Conservation (phyloP, 345 rosid species). For the Anacardium occidentale region DNA sequence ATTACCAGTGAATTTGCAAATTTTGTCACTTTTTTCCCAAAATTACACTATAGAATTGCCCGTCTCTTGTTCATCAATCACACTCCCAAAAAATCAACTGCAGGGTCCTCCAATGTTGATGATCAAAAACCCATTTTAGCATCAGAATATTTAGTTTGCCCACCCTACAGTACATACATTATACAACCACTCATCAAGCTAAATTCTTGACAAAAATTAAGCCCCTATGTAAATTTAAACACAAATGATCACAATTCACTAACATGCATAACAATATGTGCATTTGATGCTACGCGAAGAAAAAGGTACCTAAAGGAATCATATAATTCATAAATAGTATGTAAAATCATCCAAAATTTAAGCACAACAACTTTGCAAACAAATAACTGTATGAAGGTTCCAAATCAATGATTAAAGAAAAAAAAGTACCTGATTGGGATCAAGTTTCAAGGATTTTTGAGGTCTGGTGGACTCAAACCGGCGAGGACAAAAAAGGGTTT, state of each 20-base stretch:
- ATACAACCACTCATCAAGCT: neutral
- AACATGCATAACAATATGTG: too few relatives aligned
- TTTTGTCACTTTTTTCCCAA: too few relatives aligned
- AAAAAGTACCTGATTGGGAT: slow-evolving; percentile 22
- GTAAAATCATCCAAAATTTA: neutral
- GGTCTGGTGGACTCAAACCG: slow-evolving; percentile 34
- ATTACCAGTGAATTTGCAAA: too few relatives aligned
- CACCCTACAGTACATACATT: neutral
- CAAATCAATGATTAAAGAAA: neutral
- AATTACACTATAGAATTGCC: too few relatives aligned
- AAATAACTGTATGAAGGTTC: neutral
- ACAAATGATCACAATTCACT: neutral
- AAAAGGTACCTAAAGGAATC: neutral
- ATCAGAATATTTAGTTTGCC: neutral
- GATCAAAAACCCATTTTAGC: neutral
- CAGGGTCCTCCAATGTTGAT: neutral
- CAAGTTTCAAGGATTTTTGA: slow-evolving; percentile 23
- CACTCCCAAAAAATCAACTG: neutral
- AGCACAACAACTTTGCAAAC: neutral
- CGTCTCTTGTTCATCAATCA: neutral
- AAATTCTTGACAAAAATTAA: neutral
- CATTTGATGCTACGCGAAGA: neutral
- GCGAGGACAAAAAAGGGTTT: slow-evolving; percentile 15
- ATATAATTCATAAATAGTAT: neutral
- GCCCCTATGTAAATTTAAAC: neutral